Evolutionary conservation across 768 basidiomycete genomes (phyloP), one percentile per base, ranked within the genome.

Genomic region (Psilocybe azurescens): DNA sequence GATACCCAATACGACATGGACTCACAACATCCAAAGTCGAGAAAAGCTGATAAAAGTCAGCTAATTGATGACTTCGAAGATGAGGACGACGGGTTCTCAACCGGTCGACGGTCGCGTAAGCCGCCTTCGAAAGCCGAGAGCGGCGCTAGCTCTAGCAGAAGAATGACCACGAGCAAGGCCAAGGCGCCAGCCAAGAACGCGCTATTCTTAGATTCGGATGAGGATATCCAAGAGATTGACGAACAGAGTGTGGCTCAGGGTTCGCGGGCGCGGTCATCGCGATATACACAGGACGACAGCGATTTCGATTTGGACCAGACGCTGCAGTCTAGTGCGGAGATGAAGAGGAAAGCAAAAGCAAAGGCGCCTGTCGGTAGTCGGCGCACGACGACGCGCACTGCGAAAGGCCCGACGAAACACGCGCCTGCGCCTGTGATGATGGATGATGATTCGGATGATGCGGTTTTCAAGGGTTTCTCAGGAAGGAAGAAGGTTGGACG

Each of bases 401-500:
- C 70, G 10, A 75, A 64, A 53, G 54, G 56, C 29, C 28, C 61
- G 52, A 78, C 74, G 72, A 78, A 72, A 51, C 63, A 70, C 13
- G 69, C 72, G 1, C 75, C 71, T 14, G 69, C 72, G 1, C 75
- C 78, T 33, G 72, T 81, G 10, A 73, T 86, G 38, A 75, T 81
- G 3, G 86, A 87, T 59, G 89, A 90, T 67, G 89, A 89, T 70
- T 89, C 88, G 9, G 90, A 91, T 67, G 87, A 91, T 5, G 83
- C 81, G 30, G 84, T 86, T n/a, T 91, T 91, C 76, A 84, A 83
- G 65, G 89, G 89, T 24, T 24, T 24, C 24, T 24, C 24, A 24
- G 24, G 24, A 24, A 24, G 24, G 24, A 24, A 24, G 24, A 24
- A 24, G 24, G 24, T 5, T 89, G 69, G 70, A 77, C 72, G 70